A percentile compares a stretch with the other conserved stretches of the same genome.
These are phyloP conservation scores for Anisogramma anomala DNA, from an alignment of 2,329 filamentous ascomycete genomes.

Conservation along the genomic window DNA sequence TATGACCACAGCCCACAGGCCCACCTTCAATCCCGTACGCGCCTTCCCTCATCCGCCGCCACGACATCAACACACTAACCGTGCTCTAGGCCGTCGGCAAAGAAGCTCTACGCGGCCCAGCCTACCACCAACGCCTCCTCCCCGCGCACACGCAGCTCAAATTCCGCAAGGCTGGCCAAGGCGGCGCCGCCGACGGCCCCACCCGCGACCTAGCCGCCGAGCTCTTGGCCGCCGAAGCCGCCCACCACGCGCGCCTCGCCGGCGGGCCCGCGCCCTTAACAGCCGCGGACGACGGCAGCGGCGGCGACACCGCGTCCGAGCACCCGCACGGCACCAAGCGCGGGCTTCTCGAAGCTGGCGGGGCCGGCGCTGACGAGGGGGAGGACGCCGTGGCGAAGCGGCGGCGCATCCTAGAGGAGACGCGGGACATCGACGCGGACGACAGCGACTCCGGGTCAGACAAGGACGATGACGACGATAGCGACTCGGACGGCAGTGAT, in stretches of 20 bases:
- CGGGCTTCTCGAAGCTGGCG: conserved; percentile 39
- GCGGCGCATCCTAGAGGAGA: conserved; percentile 76
- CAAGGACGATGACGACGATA: conserved; percentile 45
- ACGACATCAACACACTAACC: conserved; percentile 17
- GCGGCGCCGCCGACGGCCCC: conserved; percentile 60
- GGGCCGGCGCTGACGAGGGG: conserved; percentile 31
- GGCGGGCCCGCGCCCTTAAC: conserved; percentile 44
- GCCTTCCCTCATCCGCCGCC: not conserved
- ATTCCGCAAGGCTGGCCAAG: conserved; percentile 79
- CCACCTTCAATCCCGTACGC: conserved; percentile 86
- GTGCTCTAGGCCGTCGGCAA: conserved; percentile 63
- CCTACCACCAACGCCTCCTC: conserved; percentile 91
- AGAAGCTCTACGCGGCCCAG: conserved; percentile 83
- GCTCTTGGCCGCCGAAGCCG: conserved; percentile 76
- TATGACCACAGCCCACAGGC: conserved; percentile 67
- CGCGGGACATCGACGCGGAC: conserved; percentile 76
- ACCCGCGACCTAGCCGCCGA: conserved; percentile 76
- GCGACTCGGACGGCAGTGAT: conserved; percentile 46
- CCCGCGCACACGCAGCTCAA: conserved; percentile 92
- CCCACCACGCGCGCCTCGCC: conserved; percentile 76
- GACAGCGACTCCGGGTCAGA: conserved; percentile 31
- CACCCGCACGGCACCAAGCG: conserved; percentile 44
- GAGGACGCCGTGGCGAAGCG: conserved; percentile 74
- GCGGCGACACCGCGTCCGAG: conserved; percentile 29
- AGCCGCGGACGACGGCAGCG: no score